A percentile compares a stretch with the other conserved stretches of the same genome.
Conservation (phyloP, 2,329 filamentous ascomycete species). For the Daldinia sp. region DNA sequence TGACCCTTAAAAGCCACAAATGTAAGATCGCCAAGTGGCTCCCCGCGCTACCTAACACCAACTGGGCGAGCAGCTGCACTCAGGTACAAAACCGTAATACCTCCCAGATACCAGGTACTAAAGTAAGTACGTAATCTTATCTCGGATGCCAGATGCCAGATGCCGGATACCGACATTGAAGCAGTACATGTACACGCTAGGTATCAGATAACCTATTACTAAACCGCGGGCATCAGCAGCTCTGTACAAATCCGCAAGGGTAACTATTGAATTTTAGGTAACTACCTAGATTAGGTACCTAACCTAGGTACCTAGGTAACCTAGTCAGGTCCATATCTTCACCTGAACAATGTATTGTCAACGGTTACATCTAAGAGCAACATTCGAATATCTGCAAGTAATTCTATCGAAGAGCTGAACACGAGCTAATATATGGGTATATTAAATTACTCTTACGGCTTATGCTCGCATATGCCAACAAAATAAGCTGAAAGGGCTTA, state of each 20-base stretch:
- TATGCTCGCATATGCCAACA: background rate
- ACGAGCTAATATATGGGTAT: conserved; percentile 23
- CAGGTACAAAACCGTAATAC: no score
- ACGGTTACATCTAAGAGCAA: background rate
- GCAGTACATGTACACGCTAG: no score
- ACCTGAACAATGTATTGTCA: no score
- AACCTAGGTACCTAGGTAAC: no score
- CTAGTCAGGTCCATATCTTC: no score
- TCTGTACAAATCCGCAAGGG: no score
- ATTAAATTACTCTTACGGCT: conserved; percentile 5
- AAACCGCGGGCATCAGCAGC: background rate
- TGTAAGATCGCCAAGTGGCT: conserved; percentile 24
- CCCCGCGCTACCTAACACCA: conserved; percentile 14
- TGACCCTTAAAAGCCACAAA: conserved; percentile 26
- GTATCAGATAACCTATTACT: no score
- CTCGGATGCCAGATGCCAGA: background rate
- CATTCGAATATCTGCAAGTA: background rate
- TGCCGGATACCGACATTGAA: background rate
- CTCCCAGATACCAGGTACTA: background rate
- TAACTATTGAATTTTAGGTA: no score
- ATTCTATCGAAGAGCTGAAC: background rate
- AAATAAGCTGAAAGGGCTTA: conserved; percentile 51
- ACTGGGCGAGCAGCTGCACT: no score
- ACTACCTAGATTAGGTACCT: no score
- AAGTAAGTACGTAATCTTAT: background rate